Evolutionary conservation across 495 filamentous ascomycete genomes (phyloP).

Genomic region (Thozetella sp.): DNA sequence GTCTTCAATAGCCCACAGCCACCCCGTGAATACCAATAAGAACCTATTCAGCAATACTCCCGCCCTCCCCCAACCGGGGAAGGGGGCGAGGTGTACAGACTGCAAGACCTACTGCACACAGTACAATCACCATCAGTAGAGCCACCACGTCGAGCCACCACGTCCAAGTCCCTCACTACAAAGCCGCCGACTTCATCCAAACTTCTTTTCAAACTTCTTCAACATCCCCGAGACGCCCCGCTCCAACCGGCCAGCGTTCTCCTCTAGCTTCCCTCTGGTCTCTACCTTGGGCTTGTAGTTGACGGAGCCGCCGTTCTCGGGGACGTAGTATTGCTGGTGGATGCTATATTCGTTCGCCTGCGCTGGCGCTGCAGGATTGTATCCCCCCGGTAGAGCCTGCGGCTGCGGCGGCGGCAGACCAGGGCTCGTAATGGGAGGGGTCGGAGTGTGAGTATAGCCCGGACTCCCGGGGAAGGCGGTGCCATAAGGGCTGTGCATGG

Average conservation of each 20-base stretch:
- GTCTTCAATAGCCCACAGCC: no score
- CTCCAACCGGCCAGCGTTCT: conserved; percentile 69
- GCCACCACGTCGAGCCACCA: not conserved
- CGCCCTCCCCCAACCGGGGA: no score
- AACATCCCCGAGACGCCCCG: conserved; percentile 78
- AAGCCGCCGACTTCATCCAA: conserved; percentile 42
- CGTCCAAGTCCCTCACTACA: not conserved
- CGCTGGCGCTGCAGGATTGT: conserved; percentile 27
- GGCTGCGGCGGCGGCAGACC: conserved; percentile 26
- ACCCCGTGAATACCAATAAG: no score
- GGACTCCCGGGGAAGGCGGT: conserved; percentile 38
- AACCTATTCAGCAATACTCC: no score
- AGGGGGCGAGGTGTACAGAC: no score
- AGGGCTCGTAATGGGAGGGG: conserved; percentile 21
- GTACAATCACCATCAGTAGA: not conserved
- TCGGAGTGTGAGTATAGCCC: conserved; percentile 32
- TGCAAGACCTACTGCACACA: conserved; percentile 7
- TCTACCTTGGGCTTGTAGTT: conserved; percentile 56
- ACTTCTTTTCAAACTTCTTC: conserved; percentile 88
- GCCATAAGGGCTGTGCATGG: conserved; percentile 30
- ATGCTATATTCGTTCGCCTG: conserved; percentile 57
- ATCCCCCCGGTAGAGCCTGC: conserved; percentile 46
- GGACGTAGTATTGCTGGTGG: conserved; percentile 77
- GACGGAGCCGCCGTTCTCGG: conserved; percentile 57
- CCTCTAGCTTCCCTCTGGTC: conserved; percentile 62